phyloP scores from a whole-genome alignment of 352 stramenopile genomes.

The Pythium pyrilobum region DNA sequence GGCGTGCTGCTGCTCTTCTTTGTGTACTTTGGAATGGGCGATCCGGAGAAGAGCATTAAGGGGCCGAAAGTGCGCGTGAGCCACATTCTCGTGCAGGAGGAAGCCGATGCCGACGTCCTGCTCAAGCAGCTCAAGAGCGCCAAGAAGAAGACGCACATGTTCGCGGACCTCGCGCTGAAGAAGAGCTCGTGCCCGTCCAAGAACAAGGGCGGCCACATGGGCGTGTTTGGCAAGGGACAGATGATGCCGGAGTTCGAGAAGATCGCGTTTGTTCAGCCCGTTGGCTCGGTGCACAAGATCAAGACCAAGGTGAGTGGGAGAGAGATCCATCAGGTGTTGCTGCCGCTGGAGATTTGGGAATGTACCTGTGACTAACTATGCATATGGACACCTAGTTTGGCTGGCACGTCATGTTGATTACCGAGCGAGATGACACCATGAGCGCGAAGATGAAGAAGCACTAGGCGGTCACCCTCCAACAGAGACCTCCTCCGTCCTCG shows the following conservation, averaged over 20 bases:
- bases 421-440: constrained; percentile 43
- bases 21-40: constrained; percentile 16
- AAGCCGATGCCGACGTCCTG: constrained; percentile 44
- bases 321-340: background rate
- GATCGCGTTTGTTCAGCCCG: constrained; percentile 49
- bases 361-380: too few relatives aligned
- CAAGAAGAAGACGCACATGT: constrained; percentile 39
- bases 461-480: background rate
- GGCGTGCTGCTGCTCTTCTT: constrained; percentile 8
- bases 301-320: constrained; percentile 30
- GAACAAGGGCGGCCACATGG: constrained; percentile 55
- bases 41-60: constrained; percentile 10
- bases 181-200: constrained; percentile 58
- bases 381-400: too few relatives aligned
- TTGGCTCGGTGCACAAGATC: constrained; percentile 55
- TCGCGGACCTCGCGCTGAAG: constrained; percentile 44
- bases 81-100: constrained; percentile 60
- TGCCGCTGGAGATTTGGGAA: background rate
- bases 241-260: constrained; percentile 79
- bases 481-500: too few relatives aligned
- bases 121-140: constrained; percentile 51
- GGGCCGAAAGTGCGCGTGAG: constrained; percentile 43
- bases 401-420: constrained; percentile 73
- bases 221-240: constrained; percentile 60
- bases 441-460: constrained; percentile 30